Evolutionary conservation across 2,329 filamentous ascomycete genomes (phyloP), one percentile per base, ranked within the genome.

Genomic region (Penicillium decumbens): DNA sequence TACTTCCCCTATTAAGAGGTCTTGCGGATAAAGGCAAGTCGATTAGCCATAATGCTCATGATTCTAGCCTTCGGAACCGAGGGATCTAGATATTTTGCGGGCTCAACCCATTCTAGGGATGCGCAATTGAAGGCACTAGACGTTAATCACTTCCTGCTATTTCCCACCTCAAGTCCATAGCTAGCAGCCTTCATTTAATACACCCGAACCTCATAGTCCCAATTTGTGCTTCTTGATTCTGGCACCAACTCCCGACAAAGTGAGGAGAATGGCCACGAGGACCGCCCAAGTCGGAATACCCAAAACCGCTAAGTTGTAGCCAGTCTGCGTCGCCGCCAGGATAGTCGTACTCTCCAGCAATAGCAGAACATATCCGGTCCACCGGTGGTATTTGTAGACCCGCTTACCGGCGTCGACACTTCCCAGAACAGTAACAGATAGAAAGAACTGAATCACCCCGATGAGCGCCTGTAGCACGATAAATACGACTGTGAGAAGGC

Each of bases 311-410:
- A 80, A 66, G 62, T 86, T 89, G 69, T 85, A 96, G 29, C 79
- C 77, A 1, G 92, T 96, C 72, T 84, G 78, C 3, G 84, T 89
- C 1, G 91, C 88, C 23, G 85, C 84, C 42, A 80, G 75, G 33
- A 95, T 79, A 0, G 91, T 93, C 8, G 81, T 82, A 54, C 95
- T 72, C 54, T 92, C 77, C 60, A 95, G 62, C 43, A 85, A 64
- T 46, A 92, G 72, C 50, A 91, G 74, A 6, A 82, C 57, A 66
- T 98, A 97, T 2, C 92, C 93, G 20, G 77, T 79, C 46, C 80
- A 72, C 27, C 92, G 82, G 69, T 97, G 93, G 63, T 91, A 95
- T 72, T 95, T 96, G 78, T 92, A 97, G 37, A 95, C 69, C 23
- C 77, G 77, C 78, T 91, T 95, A 18, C 90, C 92, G 3, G 83